Base-by-base conservation (phyloP, 495 filamentous ascomycete species). In the Penicillium bialowiezense region DNA sequence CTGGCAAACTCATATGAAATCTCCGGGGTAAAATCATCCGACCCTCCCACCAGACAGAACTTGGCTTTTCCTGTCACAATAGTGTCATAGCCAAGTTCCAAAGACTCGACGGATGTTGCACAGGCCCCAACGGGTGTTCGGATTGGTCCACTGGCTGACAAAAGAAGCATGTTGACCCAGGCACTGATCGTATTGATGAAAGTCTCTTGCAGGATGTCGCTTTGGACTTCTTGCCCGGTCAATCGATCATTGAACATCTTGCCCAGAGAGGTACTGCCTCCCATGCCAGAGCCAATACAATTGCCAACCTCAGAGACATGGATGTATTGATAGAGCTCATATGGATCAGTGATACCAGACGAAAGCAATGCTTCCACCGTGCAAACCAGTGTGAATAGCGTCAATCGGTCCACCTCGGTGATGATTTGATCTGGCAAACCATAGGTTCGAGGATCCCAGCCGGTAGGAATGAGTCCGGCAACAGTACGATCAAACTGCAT, bases 151-250 rank as follows among this genome's bases (percentile, higher is more conserved):
- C 92, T 96, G 8, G 92, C 96, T 9, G 93, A 97, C 44, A 98
- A 70, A 31, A 98, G 74, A 60, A 98, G 71, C 93, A 98, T 97
- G 75, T 98, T 98, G 42, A 97, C 91, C 93, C 93, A 98, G 6
- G 93, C 93, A 52, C 89, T 85, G 91, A 98, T 97, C 17, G 93
- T 97, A 71, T 98, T 98, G 78, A 98, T 96, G 79, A 98, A 98
- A 2, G 93, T 97, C 68, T 98, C 93, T 62, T 98, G 93, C 20
- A 98, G 78, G 58, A 98, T 96, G 64, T 98, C 93, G 71, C 97
- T 98, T 67, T 98, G 93, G 12, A 97, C 78, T 15, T 92, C 92
- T 71, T 90, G 92, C 73, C 97, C 93, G 44, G 95, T 75, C 80
- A 83, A 97, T 36, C 93, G 87, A 62, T 96, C 92, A 72, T 91